Percentiles rank a stretch among this genome's conserved stretches.
phyloP scores from a whole-genome alignment of 495 filamentous ascomycete genomes.

The Aspergillus sclerotiicarbonarius region DNA sequence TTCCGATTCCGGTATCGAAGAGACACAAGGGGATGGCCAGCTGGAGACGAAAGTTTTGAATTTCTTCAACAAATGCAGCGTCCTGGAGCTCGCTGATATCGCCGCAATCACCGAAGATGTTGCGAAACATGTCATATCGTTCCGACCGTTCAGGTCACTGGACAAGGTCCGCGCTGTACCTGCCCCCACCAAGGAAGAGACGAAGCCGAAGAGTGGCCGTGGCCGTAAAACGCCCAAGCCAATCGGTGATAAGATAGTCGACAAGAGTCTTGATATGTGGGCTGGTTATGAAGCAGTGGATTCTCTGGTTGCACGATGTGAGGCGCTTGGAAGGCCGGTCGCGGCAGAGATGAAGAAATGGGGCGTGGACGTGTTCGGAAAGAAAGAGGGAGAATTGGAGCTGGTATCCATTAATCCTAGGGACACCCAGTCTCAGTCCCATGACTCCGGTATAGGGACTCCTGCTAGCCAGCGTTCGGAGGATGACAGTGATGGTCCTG shows the following conservation, averaged over 20 bases:
- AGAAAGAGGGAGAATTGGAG: conserved; percentile 64
- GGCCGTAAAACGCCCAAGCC: conserved; percentile 51
- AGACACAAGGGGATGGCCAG: conserved; percentile 31
- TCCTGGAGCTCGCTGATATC: conserved; percentile 72
- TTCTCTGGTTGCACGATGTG: conserved; percentile 68
- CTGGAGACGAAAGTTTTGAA: conserved; percentile 62
- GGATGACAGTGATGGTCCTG: conserved; percentile 49
- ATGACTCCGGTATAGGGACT: conserved; percentile 75
- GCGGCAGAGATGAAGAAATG: conserved; percentile 69
- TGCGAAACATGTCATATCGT: conserved; percentile 61
- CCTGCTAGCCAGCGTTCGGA: conserved; percentile 55
- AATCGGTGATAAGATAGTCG: conserved; percentile 70
- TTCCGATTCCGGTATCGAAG: conserved; percentile 52
- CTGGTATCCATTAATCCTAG: conserved; percentile 57
- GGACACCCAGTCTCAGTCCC: conserved; percentile 24
- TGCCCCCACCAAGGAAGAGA: conserved; percentile 39
- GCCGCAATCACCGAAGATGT: conserved; percentile 65
- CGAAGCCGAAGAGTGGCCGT: conserved; percentile 47
- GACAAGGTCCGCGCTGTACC: conserved; percentile 62
- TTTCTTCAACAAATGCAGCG: conserved; percentile 79
- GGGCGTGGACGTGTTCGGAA: conserved; percentile 73
- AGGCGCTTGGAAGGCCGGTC: conserved; percentile 65
- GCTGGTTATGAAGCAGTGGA: conserved; percentile 76
- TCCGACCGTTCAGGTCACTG: conserved; percentile 66
- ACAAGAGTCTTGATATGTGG: conserved; percentile 70